These are phyloP conservation scores for Hyparrhenia diplandra DNA, from an alignment of 176 grass and related monocot genomes.

Conservation along the genomic window DNA sequence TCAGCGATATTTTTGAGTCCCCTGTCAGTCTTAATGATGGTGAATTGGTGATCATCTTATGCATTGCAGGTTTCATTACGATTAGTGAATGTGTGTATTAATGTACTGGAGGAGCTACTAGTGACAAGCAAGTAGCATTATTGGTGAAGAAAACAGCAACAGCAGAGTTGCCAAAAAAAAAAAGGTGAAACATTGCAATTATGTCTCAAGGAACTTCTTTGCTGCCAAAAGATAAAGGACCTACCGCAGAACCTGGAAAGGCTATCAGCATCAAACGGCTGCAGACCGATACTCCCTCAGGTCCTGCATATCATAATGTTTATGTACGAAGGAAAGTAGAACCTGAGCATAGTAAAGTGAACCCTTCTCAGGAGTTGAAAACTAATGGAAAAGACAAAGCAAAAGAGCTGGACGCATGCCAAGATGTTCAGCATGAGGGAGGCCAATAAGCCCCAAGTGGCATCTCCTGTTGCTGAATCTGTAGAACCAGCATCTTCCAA, in stretches of 20 bases:
- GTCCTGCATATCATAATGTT: constrained; percentile 59
- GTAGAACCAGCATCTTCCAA: not conserved
- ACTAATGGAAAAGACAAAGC: constrained; percentile 29
- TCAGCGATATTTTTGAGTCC: not conserved
- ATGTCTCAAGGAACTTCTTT: constrained; percentile 39
- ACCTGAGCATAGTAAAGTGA: constrained; percentile 54
- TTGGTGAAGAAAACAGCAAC: constrained; percentile 37
- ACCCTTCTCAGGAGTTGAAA: constrained; percentile 46
- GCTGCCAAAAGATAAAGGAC: constrained; percentile 44
- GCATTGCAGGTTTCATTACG: constrained; percentile 22
- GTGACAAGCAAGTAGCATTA: constrained; percentile 42
- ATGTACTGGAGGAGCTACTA: constrained; percentile 16
- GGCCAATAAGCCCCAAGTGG: constrained; percentile 20
- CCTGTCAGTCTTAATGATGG: constrained; percentile 16
- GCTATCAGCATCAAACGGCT: constrained; percentile 32
- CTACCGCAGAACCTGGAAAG: constrained; percentile 37
- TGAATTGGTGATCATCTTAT: constrained; percentile 9
- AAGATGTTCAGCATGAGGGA: constrained; percentile 40
- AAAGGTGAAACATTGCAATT: constrained; percentile 37
- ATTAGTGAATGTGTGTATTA: not conserved
- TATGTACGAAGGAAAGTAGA: constrained; percentile 77
- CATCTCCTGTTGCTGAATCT: constrained; percentile 26
- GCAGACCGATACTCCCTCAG: constrained; percentile 43
- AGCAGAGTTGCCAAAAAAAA: constrained; percentile 32
- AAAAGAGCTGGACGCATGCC: constrained; percentile 27